Conservation (phyloP, 495 filamentous ascomycete species). For the Daldinia loculata region DNA sequence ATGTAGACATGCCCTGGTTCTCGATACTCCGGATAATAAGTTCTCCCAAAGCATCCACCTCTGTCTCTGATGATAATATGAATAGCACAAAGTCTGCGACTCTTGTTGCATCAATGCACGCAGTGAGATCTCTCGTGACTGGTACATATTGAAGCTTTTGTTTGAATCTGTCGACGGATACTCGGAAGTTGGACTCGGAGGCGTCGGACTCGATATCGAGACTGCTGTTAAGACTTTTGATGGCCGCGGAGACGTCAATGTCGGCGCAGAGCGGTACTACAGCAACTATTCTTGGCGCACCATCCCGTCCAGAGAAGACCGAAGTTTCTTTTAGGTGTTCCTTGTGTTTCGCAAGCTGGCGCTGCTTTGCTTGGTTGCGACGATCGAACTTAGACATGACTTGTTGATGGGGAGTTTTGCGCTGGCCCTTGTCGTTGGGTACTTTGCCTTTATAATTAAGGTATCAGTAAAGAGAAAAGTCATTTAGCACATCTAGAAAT, state of each 20-base stretch:
- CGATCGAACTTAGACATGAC: conserved; percentile 97
- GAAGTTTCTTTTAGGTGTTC: conserved; percentile 78
- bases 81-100: conserved; percentile 90
- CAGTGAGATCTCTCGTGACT: conserved; percentile 72
- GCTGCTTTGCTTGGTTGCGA: conserved; percentile 90
- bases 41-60: conserved; percentile 85
- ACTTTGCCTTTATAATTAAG: conserved; percentile 48
- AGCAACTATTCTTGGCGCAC: conserved; percentile 90
- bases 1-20: conserved; percentile 89
- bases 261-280: conserved; percentile 83
- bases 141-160: conserved; percentile 88
- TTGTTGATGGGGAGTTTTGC: conserved; percentile 93
- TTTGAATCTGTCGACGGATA: conserved; percentile 87
- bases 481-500: not conserved
- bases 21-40: conserved; percentile 84
- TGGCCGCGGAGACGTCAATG: conserved; percentile 69
- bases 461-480: conserved; percentile 22
- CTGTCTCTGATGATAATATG: conserved; percentile 78
- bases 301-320: conserved; percentile 83
- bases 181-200: conserved; percentile 64
- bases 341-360: conserved; percentile 78
- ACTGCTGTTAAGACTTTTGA: conserved; percentile 75
- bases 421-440: conserved; percentile 63
- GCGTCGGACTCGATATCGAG: conserved; percentile 79
- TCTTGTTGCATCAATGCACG: conserved; percentile 83